Percentiles rank a stretch among this genome's conserved stretches.
Evolutionary conservation across 1,284 basidiomycete genomes (phyloP).

Genomic region (Pholiota adiposa): DNA sequence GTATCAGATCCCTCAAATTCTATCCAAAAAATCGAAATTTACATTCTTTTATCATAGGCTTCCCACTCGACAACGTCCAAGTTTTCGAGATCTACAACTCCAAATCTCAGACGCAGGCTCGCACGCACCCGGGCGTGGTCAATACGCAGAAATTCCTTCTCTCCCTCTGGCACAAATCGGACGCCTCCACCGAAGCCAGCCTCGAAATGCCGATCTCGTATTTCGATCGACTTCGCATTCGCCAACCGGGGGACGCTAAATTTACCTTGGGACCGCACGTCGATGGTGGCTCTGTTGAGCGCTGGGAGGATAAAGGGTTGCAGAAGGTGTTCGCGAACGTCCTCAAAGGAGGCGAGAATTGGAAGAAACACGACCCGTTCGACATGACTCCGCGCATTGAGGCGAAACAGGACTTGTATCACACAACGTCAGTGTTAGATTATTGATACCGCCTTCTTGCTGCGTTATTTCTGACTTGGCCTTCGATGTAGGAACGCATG

Average conservation of each 20-base stretch:
- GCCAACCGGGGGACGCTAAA: constrained; percentile 70
- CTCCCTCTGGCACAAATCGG: constrained; percentile 60
- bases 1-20: constrained; percentile 44
- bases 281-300: constrained; percentile 76
- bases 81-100: constrained; percentile 78
- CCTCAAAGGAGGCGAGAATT: constrained; percentile 49
- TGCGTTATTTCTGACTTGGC: not conserved
- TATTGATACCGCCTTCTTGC: not conserved
- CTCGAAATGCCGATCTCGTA: constrained; percentile 70
- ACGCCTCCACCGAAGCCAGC: constrained; percentile 45
- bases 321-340: constrained; percentile 61
- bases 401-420: constrained; percentile 62
- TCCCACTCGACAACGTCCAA: constrained; percentile 69
- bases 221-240: constrained; percentile 77
- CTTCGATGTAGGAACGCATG: constrained; percentile 56
- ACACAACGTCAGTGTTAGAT: constrained; percentile 52
- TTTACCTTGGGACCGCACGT: constrained; percentile 74
- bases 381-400: constrained; percentile 53
- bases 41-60: constrained; percentile 44
- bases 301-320: constrained; percentile 77
- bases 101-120: constrained; percentile 57
- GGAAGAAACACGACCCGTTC: constrained; percentile 65
- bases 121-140: constrained; percentile 57
- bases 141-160: constrained; percentile 57
- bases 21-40: no score